Conservation (phyloP, 169 alveolate genomes). For the Miamiensis avidus region DNA sequence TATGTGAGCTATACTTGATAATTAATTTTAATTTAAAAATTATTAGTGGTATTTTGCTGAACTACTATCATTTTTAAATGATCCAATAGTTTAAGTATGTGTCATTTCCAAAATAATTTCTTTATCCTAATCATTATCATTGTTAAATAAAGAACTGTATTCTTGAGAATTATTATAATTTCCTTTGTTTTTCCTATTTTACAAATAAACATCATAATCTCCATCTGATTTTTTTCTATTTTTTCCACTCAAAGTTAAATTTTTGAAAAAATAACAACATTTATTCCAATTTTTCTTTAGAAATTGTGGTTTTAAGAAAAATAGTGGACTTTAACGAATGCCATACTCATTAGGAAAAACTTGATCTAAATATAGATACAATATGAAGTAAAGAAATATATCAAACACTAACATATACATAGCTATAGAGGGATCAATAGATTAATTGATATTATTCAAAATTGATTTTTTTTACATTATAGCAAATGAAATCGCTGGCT, state of each 20-base stretch:
- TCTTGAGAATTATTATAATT: background rate
- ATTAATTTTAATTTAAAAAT: background rate
- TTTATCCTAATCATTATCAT: background rate
- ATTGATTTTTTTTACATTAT: background rate
- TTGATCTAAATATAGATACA: constrained; percentile 64
- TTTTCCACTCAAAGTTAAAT: constrained; percentile 17
- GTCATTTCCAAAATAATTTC: background rate
- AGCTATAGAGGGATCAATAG: background rate
- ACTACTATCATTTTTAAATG: background rate
- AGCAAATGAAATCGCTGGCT: constrained; percentile 16
- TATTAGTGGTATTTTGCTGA: constrained; percentile 35
- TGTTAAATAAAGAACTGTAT: background rate
- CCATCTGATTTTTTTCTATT: constrained; percentile 33
- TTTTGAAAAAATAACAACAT: background rate
- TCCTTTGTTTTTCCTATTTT: constrained; percentile 32
- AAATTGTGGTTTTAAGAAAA: constrained; percentile 16
- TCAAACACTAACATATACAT: constrained; percentile 6
- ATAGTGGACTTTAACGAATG: constrained; percentile 50
- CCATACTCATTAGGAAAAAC: constrained; percentile 70
- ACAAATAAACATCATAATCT: constrained; percentile 32
- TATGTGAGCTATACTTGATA: constrained; percentile 35
- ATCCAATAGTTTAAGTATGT: too few species aligned
- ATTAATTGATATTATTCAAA: background rate
- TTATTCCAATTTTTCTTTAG: constrained; percentile 9
- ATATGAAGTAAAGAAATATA: constrained; percentile 8